Conservation (phyloP, 495 filamentous ascomycete genomes). For the Penicillium canescens region DNA sequence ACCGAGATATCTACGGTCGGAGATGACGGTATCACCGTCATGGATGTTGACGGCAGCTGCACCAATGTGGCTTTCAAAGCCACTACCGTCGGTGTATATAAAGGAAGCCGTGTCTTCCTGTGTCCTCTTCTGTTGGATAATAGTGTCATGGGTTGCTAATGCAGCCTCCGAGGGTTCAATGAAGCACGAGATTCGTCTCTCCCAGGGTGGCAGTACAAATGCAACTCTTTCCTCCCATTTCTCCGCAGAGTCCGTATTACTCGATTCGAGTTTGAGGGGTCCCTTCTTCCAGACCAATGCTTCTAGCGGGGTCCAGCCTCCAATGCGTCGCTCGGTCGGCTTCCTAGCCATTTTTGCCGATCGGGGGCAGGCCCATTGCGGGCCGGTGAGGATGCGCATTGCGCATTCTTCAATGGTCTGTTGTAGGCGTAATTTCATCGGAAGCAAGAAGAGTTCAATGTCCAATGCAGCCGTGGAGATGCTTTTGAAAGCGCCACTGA, state of each 20-base stretch:
- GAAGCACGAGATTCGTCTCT: background rate
- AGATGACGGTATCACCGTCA: background rate
- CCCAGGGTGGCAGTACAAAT: background rate
- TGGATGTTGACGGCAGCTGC: background rate
- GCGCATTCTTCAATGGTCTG: conserved; percentile 8
- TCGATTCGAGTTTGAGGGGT: no score
- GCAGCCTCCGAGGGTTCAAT: background rate
- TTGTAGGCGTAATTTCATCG: conserved; percentile 13
- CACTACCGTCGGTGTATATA: background rate
- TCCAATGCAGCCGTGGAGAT: conserved; percentile 3
- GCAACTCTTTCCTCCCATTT: background rate
- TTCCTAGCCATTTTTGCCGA: no score
- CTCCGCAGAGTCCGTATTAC: no score
- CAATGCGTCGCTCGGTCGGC: no score
- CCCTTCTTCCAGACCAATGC: no score
- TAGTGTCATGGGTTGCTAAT: background rate
- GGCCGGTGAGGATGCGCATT: no score
- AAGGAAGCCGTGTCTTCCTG: no score
- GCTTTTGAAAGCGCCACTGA: conserved; percentile 12
- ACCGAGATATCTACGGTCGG: background rate
- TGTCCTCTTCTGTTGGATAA: background rate
- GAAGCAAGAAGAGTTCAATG: conserved; percentile 13
- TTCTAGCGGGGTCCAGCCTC: no score
- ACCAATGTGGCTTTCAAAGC: background rate
- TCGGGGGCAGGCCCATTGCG: no score